phyloP scores from a whole-genome alignment of 2,329 filamentous ascomycete species.

The Aspergillus melleus region DNA sequence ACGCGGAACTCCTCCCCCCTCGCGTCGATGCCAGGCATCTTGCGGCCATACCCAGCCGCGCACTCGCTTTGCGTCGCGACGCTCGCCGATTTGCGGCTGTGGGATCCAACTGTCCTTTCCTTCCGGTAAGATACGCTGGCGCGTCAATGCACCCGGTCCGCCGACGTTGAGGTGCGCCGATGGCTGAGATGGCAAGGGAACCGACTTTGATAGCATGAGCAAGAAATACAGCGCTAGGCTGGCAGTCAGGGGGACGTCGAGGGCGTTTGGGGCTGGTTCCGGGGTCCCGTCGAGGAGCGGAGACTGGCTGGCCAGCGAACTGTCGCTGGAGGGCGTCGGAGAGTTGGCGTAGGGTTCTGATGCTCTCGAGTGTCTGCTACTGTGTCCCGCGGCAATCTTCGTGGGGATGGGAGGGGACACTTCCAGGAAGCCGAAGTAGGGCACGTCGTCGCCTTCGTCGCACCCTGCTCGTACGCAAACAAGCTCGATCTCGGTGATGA shows the following conservation, averaged over 20 bases:
- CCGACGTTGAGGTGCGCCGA: conserved; percentile 63
- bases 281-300: conserved; percentile 11
- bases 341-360: conserved; percentile 21
- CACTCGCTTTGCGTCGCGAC: conserved; percentile 59
- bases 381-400: conserved; percentile 39
- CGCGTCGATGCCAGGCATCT: conserved; percentile 60
- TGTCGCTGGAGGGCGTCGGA: conserved; percentile 32
- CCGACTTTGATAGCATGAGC: conserved; percentile 64
- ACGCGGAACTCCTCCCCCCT: conserved; percentile 43
- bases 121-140: conserved; percentile 54
- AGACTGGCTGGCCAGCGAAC: conserved; percentile 23
- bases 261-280: conserved; percentile 11
- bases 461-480: conserved; percentile 81
- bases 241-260: conserved; percentile 52
- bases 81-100: conserved; percentile 60
- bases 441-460: conserved; percentile 59
- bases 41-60: conserved; percentile 64
- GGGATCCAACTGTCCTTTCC: conserved; percentile 64
- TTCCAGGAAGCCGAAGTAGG: conserved; percentile 88
- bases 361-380: not conserved
- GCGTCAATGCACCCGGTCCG: conserved; percentile 56
- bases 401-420: conserved; percentile 61
- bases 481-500: conserved; percentile 93
- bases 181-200: conserved; percentile 57
- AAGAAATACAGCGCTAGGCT: conserved; percentile 63